These are phyloP conservation scores for Margaritispora aquatica DNA, from an alignment of 495 filamentous ascomycete genomes.

Conservation along the genomic window DNA sequence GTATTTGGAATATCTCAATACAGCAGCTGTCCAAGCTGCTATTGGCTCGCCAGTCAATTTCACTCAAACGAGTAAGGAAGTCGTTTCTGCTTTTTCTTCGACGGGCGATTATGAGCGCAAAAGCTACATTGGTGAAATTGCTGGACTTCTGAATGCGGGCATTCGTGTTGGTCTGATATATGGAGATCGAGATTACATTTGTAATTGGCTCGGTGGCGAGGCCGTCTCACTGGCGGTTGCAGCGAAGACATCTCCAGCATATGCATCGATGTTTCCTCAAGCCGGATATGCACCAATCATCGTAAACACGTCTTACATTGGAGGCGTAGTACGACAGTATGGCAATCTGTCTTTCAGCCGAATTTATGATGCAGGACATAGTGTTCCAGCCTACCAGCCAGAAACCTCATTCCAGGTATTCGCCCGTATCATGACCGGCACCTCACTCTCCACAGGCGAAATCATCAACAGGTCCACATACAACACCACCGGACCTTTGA, in stretches of 20 bases:
- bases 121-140: conserved; percentile 41
- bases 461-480: conserved; percentile 41
- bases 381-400: conserved; percentile 66
- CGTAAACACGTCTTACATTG: conserved; percentile 38
- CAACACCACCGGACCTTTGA: conserved; percentile 44
- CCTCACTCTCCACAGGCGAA: conserved; percentile 55
- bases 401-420: conserved; percentile 59
- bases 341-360: conserved; percentile 65
- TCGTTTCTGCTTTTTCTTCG: conserved; percentile 43
- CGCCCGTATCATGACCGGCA: conserved; percentile 52
- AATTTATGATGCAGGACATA: conserved; percentile 65
- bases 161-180: conserved; percentile 67
- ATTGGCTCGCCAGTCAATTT: conserved; percentile 64
- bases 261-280: conserved; percentile 36
- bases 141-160: conserved; percentile 43
- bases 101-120: conserved; percentile 48
- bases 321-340: conserved; percentile 61
- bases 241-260: conserved; percentile 34
- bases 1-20: conserved; percentile 59
- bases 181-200: conserved; percentile 59
- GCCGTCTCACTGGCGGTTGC: conserved; percentile 51
- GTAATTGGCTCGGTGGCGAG: conserved; percentile 63
- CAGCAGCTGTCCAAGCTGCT: conserved; percentile 52
- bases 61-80: conserved; percentile 45
- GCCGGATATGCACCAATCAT: conserved; percentile 53